A percentile compares a stretch with the other conserved stretches of the same genome.
phyloP scores from a whole-genome alignment of 1,139 yeast species.

The Dujonia santamariae region DNA sequence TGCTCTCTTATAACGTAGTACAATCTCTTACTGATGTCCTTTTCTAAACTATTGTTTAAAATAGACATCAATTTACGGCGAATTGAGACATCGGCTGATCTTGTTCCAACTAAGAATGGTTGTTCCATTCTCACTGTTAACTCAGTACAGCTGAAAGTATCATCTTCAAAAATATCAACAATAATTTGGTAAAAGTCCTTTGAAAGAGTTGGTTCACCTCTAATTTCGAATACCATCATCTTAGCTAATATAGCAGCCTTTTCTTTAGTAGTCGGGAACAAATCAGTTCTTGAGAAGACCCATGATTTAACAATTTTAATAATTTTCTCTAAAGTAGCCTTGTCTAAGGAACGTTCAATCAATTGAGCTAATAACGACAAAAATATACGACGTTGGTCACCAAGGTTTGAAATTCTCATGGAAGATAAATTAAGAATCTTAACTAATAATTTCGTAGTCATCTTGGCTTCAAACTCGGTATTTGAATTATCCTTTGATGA shows the following conservation, averaged over 20 bases:
- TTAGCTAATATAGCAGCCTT: conserved; percentile 92
- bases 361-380: conserved; percentile 83
- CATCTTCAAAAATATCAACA: conserved; percentile 84
- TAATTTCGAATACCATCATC: conserved; percentile 88
- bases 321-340: conserved; percentile 69
- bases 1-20: conserved; percentile 88
- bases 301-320: conserved; percentile 78
- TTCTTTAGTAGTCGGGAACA: conserved; percentile 93
- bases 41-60: conserved; percentile 76
- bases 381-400: conserved; percentile 91
- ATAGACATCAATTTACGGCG: conserved; percentile 80
- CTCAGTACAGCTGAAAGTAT: conserved; percentile 77
- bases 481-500: conserved; percentile 29
- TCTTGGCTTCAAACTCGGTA: conserved; percentile 68
- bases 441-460: conserved; percentile 73
- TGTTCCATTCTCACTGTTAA: conserved; percentile 95
- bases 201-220: conserved; percentile 81
- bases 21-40: conserved; percentile 73
- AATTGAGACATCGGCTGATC: conserved; percentile 72
- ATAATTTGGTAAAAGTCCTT: conserved; percentile 83
- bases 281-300: conserved; percentile 82
- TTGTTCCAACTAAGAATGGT: conserved; percentile 92
- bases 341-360: conserved; percentile 84
- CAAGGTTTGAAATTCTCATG: conserved; percentile 75
- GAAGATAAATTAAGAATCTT: conserved; percentile 77